These are phyloP conservation scores for Ustilago crameri DNA, from an alignment of 1,284 basidiomycete species.

Conservation along the genomic window DNA sequence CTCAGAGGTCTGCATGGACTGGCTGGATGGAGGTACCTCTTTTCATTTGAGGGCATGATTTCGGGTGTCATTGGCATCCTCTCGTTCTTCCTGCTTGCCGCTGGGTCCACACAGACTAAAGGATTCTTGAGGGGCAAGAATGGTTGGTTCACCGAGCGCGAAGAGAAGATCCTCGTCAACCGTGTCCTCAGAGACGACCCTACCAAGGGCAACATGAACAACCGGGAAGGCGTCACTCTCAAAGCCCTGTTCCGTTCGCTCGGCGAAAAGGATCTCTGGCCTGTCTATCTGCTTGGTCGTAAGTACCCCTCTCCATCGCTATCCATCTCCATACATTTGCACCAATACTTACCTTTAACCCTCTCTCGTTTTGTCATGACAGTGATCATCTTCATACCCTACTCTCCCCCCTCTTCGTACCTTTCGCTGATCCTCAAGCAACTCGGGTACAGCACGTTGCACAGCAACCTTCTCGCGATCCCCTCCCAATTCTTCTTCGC, in stretches of 20 bases:
- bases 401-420: conserved; percentile 29
- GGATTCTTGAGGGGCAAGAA: conserved; percentile 22
- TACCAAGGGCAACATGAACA: conserved; percentile 78
- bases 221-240: conserved; percentile 73
- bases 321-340: neutral
- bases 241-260: conserved; percentile 68
- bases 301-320: conserved; percentile 7
- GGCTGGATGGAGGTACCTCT: conserved; percentile 42
- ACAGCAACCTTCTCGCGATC: conserved; percentile 56
- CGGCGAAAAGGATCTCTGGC: conserved; percentile 78
- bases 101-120: conserved; percentile 38
- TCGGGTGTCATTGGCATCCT: conserved; percentile 8
- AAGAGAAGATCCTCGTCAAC: conserved; percentile 73
- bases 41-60: conserved; percentile 8
- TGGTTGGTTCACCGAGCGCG: conserved; percentile 76
- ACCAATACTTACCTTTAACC: conserved; percentile 1
- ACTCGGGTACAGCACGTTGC: conserved; percentile 46
- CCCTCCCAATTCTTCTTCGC: conserved; percentile 47
- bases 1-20: conserved; percentile 42
- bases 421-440: conserved; percentile 46
- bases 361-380: conserved; percentile 14
- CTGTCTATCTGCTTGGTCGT: conserved; percentile 74
- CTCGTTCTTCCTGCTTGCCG: conserved; percentile 32
- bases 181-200: conserved; percentile 78
- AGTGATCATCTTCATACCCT: conserved; percentile 39